These are phyloP conservation scores for Sphaceloma murrayae DNA, from an alignment of 2,329 filamentous ascomycete species.

Conservation along the genomic window DNA sequence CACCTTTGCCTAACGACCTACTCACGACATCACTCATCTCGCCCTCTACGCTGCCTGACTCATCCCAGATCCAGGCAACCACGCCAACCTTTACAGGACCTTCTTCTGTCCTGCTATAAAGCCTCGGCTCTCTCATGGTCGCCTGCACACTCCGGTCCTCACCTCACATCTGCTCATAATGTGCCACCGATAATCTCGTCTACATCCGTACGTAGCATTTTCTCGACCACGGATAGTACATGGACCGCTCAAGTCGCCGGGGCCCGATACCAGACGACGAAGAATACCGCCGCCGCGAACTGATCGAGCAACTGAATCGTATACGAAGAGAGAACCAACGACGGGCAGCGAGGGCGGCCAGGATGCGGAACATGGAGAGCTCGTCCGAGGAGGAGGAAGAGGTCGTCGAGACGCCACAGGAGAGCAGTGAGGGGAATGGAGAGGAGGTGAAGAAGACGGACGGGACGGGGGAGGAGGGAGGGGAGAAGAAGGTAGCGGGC, in stretches of 20 bases:
- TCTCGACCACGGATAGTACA: background rate
- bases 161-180: background rate
- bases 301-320: background rate
- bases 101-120: too few relatives aligned
- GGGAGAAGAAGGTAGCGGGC: background rate
- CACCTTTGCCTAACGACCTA: too few relatives aligned
- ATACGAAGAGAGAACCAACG: background rate
- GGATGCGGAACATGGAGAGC: conserved; percentile 4
- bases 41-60: too few relatives aligned
- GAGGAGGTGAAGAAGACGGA: too few relatives aligned
- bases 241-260: conserved; percentile 6
- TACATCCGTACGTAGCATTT: too few relatives aligned
- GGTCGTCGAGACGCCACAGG: conserved; percentile 9
- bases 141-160: too few relatives aligned
- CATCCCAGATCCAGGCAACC: too few relatives aligned
- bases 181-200: background rate
- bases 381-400: conserved; percentile 2
- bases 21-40: too few relatives aligned
- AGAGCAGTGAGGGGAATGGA: conserved; percentile 5
- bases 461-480: background rate
- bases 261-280: conserved; percentile 5
- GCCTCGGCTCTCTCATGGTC: too few relatives aligned
- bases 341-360: background rate
- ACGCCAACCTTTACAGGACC: too few relatives aligned
- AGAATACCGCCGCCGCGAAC: conserved; percentile 7